These are phyloP conservation scores for Tetraselmis striata DNA, from an alignment of 139 green algal genomes.

Conservation along the genomic window DNA sequence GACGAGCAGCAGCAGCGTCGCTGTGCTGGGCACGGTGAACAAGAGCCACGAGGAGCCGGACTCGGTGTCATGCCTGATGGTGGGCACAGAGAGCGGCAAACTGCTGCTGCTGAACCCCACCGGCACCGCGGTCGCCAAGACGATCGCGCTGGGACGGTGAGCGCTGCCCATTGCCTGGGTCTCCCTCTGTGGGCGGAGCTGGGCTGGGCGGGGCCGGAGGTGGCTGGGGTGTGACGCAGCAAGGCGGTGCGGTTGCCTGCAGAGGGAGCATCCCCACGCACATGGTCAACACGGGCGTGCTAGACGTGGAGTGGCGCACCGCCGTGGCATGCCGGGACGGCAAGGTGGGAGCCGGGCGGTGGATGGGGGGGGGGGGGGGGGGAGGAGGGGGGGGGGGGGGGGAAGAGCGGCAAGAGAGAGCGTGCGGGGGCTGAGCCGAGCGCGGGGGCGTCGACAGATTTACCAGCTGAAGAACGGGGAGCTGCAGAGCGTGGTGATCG, in stretches of 20 bases:
- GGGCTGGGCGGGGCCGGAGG: no score
- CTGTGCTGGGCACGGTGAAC: not conserved
- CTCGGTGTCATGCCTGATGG: constrained; percentile 48
- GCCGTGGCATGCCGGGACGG: constrained; percentile 52
- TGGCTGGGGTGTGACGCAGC: no score
- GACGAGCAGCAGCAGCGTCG: not conserved
- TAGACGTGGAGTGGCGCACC: constrained; percentile 57
- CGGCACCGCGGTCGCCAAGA: constrained; percentile 37
- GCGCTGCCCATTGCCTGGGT: no score
- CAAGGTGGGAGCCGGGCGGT: constrained; percentile 33
- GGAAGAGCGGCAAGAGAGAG: no score
- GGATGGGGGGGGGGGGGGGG: no score
- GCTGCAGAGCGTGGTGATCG: constrained; percentile 40
- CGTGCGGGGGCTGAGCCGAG: no score
- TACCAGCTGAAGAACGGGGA: constrained; percentile 23
- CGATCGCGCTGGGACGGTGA: constrained; percentile 28
- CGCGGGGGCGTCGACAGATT: no score
- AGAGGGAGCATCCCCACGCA: not conserved
- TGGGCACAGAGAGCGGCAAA: constrained; percentile 52
- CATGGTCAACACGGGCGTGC: constrained; percentile 5
- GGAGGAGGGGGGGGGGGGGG: no score
- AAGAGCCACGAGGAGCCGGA: constrained; percentile 29
- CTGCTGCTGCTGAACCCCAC: constrained; percentile 55
- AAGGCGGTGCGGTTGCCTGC: no score
- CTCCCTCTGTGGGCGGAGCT: no score